Evolutionary conservation across 306 rosid species (phyloP).

Genomic region (Casuarina cunninghamiana): DNA sequence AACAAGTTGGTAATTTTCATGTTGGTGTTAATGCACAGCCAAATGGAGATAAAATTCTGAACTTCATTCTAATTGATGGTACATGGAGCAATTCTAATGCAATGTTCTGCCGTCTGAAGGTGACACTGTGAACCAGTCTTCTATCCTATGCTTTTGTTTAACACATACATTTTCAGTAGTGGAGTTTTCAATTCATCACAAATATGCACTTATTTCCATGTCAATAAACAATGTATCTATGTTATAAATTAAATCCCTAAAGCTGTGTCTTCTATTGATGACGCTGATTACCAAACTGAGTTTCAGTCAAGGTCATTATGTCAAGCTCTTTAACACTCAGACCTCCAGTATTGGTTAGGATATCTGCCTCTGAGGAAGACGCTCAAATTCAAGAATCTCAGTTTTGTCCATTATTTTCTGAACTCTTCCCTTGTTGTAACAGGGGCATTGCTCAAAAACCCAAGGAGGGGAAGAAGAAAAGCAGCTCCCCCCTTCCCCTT

Average conservation of each 20-base stretch:
- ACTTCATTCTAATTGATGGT: conserved; percentile 92
- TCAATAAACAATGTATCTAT: not conserved
- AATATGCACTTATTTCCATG: not conserved
- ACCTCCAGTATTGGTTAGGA: not conserved
- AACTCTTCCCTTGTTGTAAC: not conserved
- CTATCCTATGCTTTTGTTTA: conserved; percentile 19
- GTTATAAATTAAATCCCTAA: not conserved
- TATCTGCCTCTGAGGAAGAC: not conserved
- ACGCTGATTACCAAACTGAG: not conserved
- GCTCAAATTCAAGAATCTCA: not conserved
- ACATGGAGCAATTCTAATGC: conserved; percentile 99
- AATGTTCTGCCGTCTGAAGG: conserved; percentile 94
- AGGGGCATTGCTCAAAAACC: no score
- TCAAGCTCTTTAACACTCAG: not conserved
- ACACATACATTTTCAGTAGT: not conserved
- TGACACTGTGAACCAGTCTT: conserved; percentile 29
- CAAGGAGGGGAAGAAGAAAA: no score
- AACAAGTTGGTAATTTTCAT: conserved; percentile 33
- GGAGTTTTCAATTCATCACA: not conserved
- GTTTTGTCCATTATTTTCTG: not conserved
- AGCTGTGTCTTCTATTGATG: not conserved
- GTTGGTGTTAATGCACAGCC: conserved; percentile 51
- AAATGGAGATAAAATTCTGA: conserved; percentile 53
- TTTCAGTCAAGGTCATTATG: not conserved
- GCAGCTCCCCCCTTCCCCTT: no score